Conservation (phyloP, 176 grass and related monocot genomes). For the Avena eriantha region DNA sequence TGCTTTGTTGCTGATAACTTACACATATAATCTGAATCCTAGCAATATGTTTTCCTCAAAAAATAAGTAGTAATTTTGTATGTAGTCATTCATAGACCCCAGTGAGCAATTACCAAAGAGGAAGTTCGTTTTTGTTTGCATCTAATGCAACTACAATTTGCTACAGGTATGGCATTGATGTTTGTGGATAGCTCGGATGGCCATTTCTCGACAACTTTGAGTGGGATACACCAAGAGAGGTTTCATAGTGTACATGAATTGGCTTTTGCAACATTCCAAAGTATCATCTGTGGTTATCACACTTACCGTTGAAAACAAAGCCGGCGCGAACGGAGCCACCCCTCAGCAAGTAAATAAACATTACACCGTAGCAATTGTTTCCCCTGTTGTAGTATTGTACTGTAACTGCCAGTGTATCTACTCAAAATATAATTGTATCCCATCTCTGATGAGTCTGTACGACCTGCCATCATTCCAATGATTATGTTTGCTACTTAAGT, state of each 20-base stretch:
- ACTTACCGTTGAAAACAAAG: slow-evolving; percentile 44
- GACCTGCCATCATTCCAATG: background rate
- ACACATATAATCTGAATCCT: background rate
- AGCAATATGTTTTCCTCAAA: background rate
- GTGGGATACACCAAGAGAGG: slow-evolving; percentile 78
- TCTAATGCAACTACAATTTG: slow-evolving; percentile 12
- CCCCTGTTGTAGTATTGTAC: slow-evolving; percentile 38
- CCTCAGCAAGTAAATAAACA: slow-evolving; percentile 37
- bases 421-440: slow-evolving; percentile 6
- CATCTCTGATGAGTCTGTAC: background rate
- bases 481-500: background rate
- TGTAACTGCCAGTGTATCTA: slow-evolving; percentile 14
- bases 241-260: slow-evolving; percentile 85
- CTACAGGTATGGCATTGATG: slow-evolving; percentile 71
- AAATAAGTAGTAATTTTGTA: background rate
- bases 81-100: background rate
- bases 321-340: slow-evolving; percentile 41
- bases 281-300: slow-evolving; percentile 74
- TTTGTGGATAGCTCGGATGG: slow-evolving; percentile 81
- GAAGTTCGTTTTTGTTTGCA: background rate
- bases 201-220: slow-evolving; percentile 77
- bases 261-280: slow-evolving; percentile 68
- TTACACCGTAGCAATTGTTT: slow-evolving; percentile 20
- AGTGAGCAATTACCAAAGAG: background rate
- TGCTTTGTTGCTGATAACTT: background rate